Conservation (phyloP, 177 flowering plant genomes). For the Tripterygium wilfordii region DNA sequence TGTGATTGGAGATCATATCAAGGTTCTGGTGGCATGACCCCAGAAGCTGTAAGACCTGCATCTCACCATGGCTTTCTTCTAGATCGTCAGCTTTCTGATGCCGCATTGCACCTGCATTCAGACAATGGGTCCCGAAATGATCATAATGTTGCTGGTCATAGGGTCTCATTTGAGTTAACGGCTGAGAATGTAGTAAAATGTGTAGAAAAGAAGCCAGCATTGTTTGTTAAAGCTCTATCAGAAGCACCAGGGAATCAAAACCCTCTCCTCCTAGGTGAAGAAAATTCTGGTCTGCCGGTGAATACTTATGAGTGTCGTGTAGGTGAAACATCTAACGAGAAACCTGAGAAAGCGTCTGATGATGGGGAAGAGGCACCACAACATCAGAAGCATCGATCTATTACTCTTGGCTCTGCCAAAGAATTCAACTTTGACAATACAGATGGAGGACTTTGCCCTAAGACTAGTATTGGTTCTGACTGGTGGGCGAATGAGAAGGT, state of each 20-base stretch:
- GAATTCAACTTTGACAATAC: constrained; percentile 81
- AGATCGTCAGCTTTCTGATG: constrained; percentile 35
- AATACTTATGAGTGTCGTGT: constrained; percentile 5
- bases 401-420: constrained; percentile 50
- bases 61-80: constrained; percentile 26
- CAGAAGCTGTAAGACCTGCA: constrained; percentile 40
- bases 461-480: constrained; percentile 36
- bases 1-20: constrained; percentile 42
- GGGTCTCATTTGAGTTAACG: constrained; percentile 75
- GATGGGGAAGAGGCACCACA: constrained; percentile 25
- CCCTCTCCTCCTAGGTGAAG: constrained; percentile 15
- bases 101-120: constrained; percentile 29
- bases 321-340: constrained; percentile 24
- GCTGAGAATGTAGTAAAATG: constrained; percentile 43
- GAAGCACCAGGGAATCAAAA: constrained; percentile 12
- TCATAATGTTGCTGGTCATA: constrained; percentile 32
- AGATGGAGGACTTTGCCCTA: constrained; percentile 42
- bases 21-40: constrained; percentile 53
- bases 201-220: constrained; percentile 30
- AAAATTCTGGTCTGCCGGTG: constrained; percentile 10
- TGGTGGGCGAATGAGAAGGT: constrained; percentile 85
- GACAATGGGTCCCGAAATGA: constrained; percentile 20
- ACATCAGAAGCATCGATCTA: constrained; percentile 38
- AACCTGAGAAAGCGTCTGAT: constrained; percentile 19
- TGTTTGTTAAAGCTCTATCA: constrained; percentile 15